Evolutionary conservation across 192 early-diverging fungal species (phyloP), one percentile per base, ranked within the genome.

Genomic region (Backusella parvicylindrica): DNA sequence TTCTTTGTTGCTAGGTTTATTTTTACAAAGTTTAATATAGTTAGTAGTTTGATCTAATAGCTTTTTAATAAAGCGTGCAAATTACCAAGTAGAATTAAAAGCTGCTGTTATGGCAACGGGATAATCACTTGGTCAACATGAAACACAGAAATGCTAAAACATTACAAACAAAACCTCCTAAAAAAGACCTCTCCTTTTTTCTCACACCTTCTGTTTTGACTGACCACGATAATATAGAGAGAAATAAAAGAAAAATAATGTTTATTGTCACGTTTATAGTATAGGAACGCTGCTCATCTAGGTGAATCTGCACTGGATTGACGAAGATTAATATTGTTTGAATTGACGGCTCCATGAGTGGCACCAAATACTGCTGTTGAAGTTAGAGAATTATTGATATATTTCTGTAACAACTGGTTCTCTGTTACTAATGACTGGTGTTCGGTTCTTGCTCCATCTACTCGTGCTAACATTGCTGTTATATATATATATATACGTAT

Each of bases 341-440:
- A 16, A 70, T 70, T 23, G 26, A 70, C 18, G 2, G 41, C 68
- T 26, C 72, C 72, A 65, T 63, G 36, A 26, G 72, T 73, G 6
- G 81, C 81, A 21, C 81, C 81, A 77, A 83, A 83, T 23, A 83
- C 81, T 6, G 81, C 81, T 9, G 81, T 83, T 26, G 81, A 83
- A 11, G 81, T 83, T 6, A 83, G 71, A 6, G 81, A 83, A 47
- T 83, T 83, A 23, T 79, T 79, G 9, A 83, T 83, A 26, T 83
- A 83, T 30, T 83, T 83, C 60, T 83, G 81, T 8, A 83, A 32
- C 50, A 83, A 68, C 33, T 83, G 81, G 49, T 83, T 83, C n/a
- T 83, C 81, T 53, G 75, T 76, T 40, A 72, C 35, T 18, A 83
- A 49, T 18, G 81, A 83, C 32, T 83, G 67, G 47, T 83, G 78